phyloP scores from a whole-genome alignment of 495 filamentous ascomycete genomes.

The Penicillium maclennaniae region DNA sequence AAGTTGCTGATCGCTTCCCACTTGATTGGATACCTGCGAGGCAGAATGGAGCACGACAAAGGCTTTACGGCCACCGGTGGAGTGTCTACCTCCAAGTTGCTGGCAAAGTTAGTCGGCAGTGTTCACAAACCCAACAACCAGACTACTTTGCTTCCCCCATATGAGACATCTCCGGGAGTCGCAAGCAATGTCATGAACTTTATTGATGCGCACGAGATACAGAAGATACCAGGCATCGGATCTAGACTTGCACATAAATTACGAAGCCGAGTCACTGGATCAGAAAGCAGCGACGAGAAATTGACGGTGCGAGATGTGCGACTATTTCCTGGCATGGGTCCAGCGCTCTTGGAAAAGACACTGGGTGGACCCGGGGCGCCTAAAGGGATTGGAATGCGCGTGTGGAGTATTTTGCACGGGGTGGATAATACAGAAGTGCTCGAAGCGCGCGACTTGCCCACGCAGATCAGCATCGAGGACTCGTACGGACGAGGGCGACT shows the following conservation, averaged over 20 bases:
- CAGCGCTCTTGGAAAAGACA: constrained; percentile 57
- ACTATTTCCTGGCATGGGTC: constrained; percentile 53
- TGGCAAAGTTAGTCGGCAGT: constrained; percentile 81
- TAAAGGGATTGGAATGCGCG: constrained; percentile 61
- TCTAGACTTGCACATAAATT: constrained; percentile 71
- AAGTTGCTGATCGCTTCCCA: constrained; percentile 69
- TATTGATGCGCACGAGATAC: constrained; percentile 71
- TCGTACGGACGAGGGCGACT: constrained; percentile 69
- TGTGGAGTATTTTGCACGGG: constrained; percentile 79
- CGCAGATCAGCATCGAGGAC: constrained; percentile 93
- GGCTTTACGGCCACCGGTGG: constrained; percentile 87
- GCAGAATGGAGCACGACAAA: constrained; percentile 67
- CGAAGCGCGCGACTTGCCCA: constrained; percentile 66
- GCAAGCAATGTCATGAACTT: constrained; percentile 59
- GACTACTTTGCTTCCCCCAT: constrained; percentile 72
- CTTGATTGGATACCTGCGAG: constrained; percentile 66
- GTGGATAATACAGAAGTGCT: constrained; percentile 60
- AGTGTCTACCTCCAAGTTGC: constrained; percentile 76
- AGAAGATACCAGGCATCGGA: constrained; percentile 83
- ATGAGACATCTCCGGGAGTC: constrained; percentile 22
- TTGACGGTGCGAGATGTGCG: constrained; percentile 68
- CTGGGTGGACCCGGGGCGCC: constrained; percentile 65
- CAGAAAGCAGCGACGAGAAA: constrained; percentile 43
- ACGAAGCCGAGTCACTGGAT: constrained; percentile 54
- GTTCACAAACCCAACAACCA: constrained; percentile 82